Conservation (phyloP, 345 rosid genomes). For the Hibiscus syriacus region DNA sequence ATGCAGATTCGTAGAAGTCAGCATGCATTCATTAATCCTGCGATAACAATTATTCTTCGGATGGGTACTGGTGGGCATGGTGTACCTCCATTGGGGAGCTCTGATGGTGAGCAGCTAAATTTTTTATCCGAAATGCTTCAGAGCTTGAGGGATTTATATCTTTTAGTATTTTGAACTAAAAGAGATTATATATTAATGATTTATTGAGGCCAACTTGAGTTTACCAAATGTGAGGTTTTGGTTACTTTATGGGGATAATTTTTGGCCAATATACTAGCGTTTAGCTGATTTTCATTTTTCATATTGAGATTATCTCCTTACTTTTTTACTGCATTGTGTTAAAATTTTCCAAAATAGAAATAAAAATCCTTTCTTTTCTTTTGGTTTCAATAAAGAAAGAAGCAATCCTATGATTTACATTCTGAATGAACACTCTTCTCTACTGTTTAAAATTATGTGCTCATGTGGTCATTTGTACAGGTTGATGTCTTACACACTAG, state of each 20-base stretch:
- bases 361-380: background rate
- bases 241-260: background rate
- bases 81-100: slow-evolving; percentile 98
- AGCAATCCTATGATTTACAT: background rate
- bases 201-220: background rate
- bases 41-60: slow-evolving; percentile 82
- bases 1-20: slow-evolving; percentile 87
- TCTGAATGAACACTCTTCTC: background rate
- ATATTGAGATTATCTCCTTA: background rate
- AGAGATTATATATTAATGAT: background rate
- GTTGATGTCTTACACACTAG: background rate
- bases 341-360: background rate
- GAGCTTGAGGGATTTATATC: background rate
- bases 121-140: background rate
- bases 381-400: background rate
- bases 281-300: background rate
- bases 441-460: background rate
- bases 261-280: background rate
- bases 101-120: slow-evolving; percentile 66
- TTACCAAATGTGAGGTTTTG: background rate
- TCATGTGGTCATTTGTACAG: background rate
- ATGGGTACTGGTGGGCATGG: slow-evolving; percentile 99
- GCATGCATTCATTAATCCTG: slow-evolving; percentile 96
- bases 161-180: background rate
- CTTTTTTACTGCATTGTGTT: background rate